Base-by-base conservation (phyloP, 306 rosid species). In the Quercus berberidifolia region DNA sequence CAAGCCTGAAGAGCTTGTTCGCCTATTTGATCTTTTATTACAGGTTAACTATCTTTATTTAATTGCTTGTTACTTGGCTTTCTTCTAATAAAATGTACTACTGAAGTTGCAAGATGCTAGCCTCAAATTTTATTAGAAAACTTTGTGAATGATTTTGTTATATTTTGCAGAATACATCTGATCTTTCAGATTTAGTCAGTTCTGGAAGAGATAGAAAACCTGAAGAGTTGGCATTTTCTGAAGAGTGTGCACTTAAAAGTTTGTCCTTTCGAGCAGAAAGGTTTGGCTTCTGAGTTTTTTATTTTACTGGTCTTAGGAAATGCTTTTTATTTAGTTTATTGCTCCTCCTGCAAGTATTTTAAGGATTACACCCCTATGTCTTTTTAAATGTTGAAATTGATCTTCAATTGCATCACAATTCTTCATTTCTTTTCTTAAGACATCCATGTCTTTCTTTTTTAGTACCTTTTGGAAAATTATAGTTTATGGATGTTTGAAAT, bases 1-100 rank as follows among this genome's bases (percentile, higher is more conserved):
- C 49, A 95, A 90, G 84, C 99, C 99, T n/a, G 99, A 95, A 89
- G 99, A 95, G 85, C 99, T 95, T 72, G 99, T 95, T 81, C 97
- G 98, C 78, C 80, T 95, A 19, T 93, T 86, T 74, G 99, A 95
- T 89, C 98, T 93, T 76, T 77, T 95, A 74, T 76, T 93, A 74
- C 99, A 95, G 92, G 99, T 93, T 73, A 83, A 56, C 46, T 57
- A 20, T 60, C 78, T 78, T 55, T 79, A n/a, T 38, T 38, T 31
- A 57, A 80, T 70, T 60, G 25, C 15, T 56, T 83, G 41, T 77
- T 15, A 18, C 69, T 56, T 52, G 20, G n/a, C 54, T 71, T 77
- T 43, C 46, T 70, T 74, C 57, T 58, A 38, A 63, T 67, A 46
- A 43, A 20, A 49, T 55, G 14, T 74, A 74, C 55, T 52, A 21